Evolutionary conservation across 1,284 basidiomycete species (phyloP).

Genomic region (Vanrija sp.): DNA sequence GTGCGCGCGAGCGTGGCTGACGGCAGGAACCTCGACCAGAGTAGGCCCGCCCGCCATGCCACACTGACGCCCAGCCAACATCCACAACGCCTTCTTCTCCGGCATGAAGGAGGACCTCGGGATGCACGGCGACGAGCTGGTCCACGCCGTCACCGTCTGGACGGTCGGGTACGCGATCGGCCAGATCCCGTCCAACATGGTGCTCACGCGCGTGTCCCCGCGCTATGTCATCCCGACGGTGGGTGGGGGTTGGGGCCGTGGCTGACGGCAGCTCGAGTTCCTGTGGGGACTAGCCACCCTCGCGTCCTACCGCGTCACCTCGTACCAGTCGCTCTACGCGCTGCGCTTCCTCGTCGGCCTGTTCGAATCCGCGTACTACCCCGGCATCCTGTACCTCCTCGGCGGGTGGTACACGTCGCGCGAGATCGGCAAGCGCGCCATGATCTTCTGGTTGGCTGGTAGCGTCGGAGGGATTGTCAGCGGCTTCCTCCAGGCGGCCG

Average conservation of each 20-base stretch:
- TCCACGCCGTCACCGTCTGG: conserved; percentile 34
- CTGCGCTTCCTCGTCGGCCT: conserved; percentile 36
- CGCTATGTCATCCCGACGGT: conserved; percentile 31
- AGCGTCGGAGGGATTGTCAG: conserved; percentile 36
- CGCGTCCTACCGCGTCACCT: conserved; percentile 27
- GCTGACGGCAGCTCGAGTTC: conserved; percentile 25
- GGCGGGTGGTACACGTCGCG: conserved; percentile 39
- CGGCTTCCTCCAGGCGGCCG: conserved; percentile 40
- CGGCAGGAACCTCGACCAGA: conserved; percentile 27
- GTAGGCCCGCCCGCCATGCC: not conserved
- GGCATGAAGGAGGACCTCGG: conserved; percentile 19
- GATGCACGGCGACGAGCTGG: conserved; percentile 36
- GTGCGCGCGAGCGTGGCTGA: not conserved
- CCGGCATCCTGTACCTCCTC: conserved; percentile 34
- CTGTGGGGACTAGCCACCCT: conserved; percentile 39
- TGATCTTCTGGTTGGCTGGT: conserved; percentile 39
- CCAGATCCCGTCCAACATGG: conserved; percentile 38
- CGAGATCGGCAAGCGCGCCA: conserved; percentile 39
- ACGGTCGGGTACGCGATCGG: conserved; percentile 40
- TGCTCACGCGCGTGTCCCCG: conserved; percentile 40
- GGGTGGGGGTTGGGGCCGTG: not conserved
- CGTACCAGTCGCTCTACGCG: conserved; percentile 24
- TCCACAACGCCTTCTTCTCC: conserved; percentile 30
- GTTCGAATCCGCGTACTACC: conserved; percentile 36
- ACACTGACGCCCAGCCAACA: conserved; percentile 13